Base-by-base conservation (phyloP, 2,329 filamentous ascomycete species). In the Hypoxylon sp. region DNA sequence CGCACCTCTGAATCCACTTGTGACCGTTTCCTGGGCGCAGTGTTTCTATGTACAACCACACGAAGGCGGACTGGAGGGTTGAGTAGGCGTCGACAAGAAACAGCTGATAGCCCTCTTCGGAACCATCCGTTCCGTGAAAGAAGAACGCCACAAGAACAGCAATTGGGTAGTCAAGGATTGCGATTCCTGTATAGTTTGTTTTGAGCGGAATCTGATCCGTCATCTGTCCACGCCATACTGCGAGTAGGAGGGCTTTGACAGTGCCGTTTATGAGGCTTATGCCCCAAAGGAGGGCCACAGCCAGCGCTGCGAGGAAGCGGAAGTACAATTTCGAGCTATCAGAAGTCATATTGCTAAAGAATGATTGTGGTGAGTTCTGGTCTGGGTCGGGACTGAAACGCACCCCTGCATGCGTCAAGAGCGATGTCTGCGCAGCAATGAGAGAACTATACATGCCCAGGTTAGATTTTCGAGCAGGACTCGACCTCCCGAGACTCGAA, bases 31-130 rank as follows among this genome's bases (percentile, higher is more conserved):
- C 58, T 17, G 60, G 54, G 11, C 68, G 55, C 21, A 55, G 41
- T 40, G 54, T 58, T 48, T 71, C 69, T 5, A 58, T 52, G 45
- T 69, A 70, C 6, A 71, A 42, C 69, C 69, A 71, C 10, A 71
- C 58, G 42, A 67, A 69, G 7, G 58, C 67, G 3, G 62, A 56
- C 48, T 70, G 64, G 3, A 71, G 58, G 15, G 54, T 66, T 2
- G 63, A 53, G 47, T 70, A 71, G 4, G 55, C 63, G 48, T 71
- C 68, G n/a, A 71, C 50, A 9, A 69, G 58, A 26, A 67, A 53
- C 17, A 70, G 56, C 24, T 65, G 62, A 21, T 64, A 69, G 10
- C 55, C 66, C 26, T 62, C 55, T 24, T 71, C 54, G 1, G 56
- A 59, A 7, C 61, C 65, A 47, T 67, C 64, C 2, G 68, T 70